These are phyloP conservation scores for Onygena corvina DNA, from an alignment of 2,329 filamentous ascomycete genomes.

Conservation along the genomic window DNA sequence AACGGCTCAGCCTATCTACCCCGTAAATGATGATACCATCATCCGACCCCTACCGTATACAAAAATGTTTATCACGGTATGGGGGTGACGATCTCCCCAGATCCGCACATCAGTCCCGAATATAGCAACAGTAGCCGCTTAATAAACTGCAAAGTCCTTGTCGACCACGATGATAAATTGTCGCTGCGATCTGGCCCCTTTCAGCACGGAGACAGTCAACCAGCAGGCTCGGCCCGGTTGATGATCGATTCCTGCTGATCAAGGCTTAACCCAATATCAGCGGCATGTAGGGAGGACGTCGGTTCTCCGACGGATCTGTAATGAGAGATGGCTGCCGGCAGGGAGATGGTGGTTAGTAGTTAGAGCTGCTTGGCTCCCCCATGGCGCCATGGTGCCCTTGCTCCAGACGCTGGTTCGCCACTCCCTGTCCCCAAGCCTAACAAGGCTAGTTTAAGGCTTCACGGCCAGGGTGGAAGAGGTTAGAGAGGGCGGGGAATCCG, in stretches of 20 bases:
- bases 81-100: constrained; percentile 4
- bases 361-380: neutral
- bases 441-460: neutral
- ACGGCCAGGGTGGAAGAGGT: neutral
- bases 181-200: constrained; percentile 2
- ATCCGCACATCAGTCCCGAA: neutral
- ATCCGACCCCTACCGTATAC: neutral
- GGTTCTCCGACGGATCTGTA: neutral
- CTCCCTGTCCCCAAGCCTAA: neutral
- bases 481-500: neutral
- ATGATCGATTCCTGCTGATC: constrained; percentile 5
- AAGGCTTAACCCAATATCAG: constrained; percentile 3
- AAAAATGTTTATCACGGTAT: neutral
- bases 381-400: neutral
- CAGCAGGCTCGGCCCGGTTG: constrained; percentile 1
- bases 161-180: neutral
- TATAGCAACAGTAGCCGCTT: neutral
- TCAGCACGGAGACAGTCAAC: neutral
- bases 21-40: constrained; percentile 52
- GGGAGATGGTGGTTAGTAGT: neutral
- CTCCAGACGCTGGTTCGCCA: neutral
- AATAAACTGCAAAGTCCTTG: neutral
- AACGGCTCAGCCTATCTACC: constrained; percentile 89
- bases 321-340: neutral
- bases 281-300: neutral